These are phyloP conservation scores for Articulospora tetracladia DNA, from an alignment of 495 filamentous ascomycete genomes.

Conservation along the genomic window DNA sequence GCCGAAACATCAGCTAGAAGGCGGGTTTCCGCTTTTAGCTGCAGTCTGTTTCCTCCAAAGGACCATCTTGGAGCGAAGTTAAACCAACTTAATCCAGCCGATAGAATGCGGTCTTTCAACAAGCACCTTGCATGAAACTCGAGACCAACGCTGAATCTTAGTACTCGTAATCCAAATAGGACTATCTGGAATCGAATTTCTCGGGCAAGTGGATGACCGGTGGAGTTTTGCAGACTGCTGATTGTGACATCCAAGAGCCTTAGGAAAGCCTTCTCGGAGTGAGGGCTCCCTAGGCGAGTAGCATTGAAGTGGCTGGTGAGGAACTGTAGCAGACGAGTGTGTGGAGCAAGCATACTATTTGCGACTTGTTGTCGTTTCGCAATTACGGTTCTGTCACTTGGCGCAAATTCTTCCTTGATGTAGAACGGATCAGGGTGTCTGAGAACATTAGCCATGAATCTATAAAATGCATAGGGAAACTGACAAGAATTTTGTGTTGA, in stretches of 20 bases:
- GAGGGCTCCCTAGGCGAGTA: slow-evolving; percentile 70
- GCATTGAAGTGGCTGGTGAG: slow-evolving; percentile 93
- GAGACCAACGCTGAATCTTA: slow-evolving; percentile 64
- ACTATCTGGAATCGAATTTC: slow-evolving; percentile 88
- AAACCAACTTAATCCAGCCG: slow-evolving; percentile 87
- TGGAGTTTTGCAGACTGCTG: slow-evolving; percentile 62
- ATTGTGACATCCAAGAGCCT: slow-evolving; percentile 75
- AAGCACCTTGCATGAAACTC: slow-evolving; percentile 59
- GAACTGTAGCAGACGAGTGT: slow-evolving; percentile 81
- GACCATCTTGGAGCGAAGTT: slow-evolving; percentile 81
- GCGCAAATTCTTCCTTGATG: slow-evolving; percentile 85
- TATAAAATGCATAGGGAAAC: slow-evolving; percentile 1
- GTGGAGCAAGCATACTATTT: slow-evolving; percentile 77
- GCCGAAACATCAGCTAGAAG: slow-evolving; percentile 72
- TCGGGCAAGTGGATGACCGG: slow-evolving; percentile 78
- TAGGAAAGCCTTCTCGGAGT: slow-evolving; percentile 75
- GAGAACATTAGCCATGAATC: slow-evolving; percentile 22
- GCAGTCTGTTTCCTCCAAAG: slow-evolving; percentile 88
- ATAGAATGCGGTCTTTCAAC: slow-evolving; percentile 83
- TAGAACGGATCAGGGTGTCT: slow-evolving; percentile 88
- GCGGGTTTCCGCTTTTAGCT: slow-evolving; percentile 87
- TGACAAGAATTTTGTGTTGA: slow-evolving; percentile 63
- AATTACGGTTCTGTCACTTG: slow-evolving; percentile 76
- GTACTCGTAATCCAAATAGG: slow-evolving; percentile 72
- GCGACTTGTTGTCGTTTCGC: slow-evolving; percentile 69